phyloP scores from a whole-genome alignment of 148 eudicot species.

The Nyssa sinensis region DNA sequence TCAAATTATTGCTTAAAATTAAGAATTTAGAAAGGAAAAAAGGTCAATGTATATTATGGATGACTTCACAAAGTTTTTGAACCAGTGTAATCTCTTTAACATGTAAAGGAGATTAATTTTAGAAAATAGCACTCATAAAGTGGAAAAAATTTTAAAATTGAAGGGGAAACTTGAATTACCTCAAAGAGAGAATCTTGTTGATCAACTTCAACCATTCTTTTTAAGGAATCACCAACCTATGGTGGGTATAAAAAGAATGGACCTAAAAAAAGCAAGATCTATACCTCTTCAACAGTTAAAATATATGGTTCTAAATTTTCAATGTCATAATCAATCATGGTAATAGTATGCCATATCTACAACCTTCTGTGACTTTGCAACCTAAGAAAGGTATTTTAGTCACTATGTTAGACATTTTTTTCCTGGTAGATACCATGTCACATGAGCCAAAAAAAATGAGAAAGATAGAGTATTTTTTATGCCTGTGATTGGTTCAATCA shows the following conservation, averaged over 20 bases:
- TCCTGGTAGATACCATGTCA: too few species aligned
- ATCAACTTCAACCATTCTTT: conserved; percentile 93
- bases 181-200: conserved; percentile 74
- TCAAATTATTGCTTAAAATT: too few species aligned
- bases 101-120: neutral
- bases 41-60: neutral
- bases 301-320: conserved; percentile 74
- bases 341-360: conserved; percentile 69
- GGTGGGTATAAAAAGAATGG: conserved; percentile 52
- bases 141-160: neutral
- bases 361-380: conserved; percentile 74
- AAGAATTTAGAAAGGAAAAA: too few species aligned
- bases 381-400: conserved; percentile 46
- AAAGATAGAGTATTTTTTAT: neutral
- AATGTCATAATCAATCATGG: conserved; percentile 61
- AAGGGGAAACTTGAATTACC: conserved; percentile 36
- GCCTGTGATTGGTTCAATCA: neutral
- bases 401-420: neutral
- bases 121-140: neutral
- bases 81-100: neutral
- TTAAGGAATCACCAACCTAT: conserved; percentile 68
- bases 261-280: conserved; percentile 64
- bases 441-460: neutral
- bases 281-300: conserved; percentile 88
- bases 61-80: neutral